Evolutionary conservation across 2,329 filamentous ascomycete species (phyloP), one percentile per base, ranked within the genome.

Genomic region (Colletotrichum theobromicola): DNA sequence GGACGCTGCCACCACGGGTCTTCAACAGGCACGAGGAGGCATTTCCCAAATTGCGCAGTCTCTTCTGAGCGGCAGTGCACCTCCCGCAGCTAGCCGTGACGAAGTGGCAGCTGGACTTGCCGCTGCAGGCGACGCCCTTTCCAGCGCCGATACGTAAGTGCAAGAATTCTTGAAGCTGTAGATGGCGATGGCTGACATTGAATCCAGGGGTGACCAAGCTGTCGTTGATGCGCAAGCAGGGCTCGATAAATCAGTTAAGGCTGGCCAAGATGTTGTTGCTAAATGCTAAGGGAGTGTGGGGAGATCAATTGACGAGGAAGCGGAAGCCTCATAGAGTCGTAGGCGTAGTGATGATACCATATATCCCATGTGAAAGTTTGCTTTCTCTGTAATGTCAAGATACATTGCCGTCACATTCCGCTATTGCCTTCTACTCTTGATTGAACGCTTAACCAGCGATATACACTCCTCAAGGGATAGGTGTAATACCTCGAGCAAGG

Each of bases 181-280:
- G 42, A 46, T 46, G 42, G 18, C 9, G 42, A 16, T 50, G 35
- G 37, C 62, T 65, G 16, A 65, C 34, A 65, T 28, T 15, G 7
- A 13, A 12, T 46, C 6, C 24, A 65, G 62, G 24, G 32, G 34
- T 21, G 35, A 65, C 18, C 35, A 42, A 50, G 35, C 35, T 21
- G 26, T 65, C 12, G 62, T 42, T 18, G 62, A 65, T 65, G 62
- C 62, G 10, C 62, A 65, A 65, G 24, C 62, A 16, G 35, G 35
- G 21, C 62, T 65, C n/a, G 35, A 26, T 16, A 46, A 65, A 24
- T 42, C 62, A 30, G 24, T 65, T 1, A 65, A 42, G 35, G 62
- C 62, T 50, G 62, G 62, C 5, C 62, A 65, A 12, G 62, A 65
- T 15, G 62, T 65, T n/a, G 24, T 65, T 32, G 35, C 62, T 2